phyloP scores from a whole-genome alignment of 257 asterid species.

The Prunella vulgaris region DNA sequence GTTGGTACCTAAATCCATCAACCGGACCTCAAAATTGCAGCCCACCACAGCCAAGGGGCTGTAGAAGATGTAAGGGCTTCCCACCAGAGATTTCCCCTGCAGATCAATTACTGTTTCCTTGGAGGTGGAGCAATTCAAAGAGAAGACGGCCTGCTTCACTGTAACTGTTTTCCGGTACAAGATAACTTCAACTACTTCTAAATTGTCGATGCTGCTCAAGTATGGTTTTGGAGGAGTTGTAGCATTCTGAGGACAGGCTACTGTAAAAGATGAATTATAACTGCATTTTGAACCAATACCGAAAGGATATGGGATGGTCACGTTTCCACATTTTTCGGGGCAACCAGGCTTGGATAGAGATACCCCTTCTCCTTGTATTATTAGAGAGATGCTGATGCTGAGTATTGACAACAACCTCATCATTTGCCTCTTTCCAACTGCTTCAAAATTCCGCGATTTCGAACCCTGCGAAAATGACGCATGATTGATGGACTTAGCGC shows the following conservation, averaged over 20 bases:
- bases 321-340: slow-evolving; percentile 7
- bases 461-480: background rate
- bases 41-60: background rate
- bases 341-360: slow-evolving; percentile 9
- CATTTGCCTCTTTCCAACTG: background rate
- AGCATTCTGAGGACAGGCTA: background rate
- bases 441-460: background rate
- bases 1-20: background rate
- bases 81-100: background rate
- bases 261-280: background rate
- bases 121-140: background rate
- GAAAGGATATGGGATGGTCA: slow-evolving; percentile 17
- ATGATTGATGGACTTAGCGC: too few species aligned
- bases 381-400: background rate
- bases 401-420: background rate
- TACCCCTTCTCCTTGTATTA: background rate
- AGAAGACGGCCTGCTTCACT: background rate
- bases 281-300: slow-evolving; percentile 16
- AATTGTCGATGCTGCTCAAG: background rate
- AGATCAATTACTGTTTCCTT: background rate
- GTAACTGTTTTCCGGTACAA: background rate
- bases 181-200: background rate
- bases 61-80: background rate
- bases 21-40: background rate
- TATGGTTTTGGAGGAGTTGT: background rate